These are phyloP conservation scores for Penicillium soppii DNA, from an alignment of 495 filamentous ascomycete genomes.

Conservation along the genomic window DNA sequence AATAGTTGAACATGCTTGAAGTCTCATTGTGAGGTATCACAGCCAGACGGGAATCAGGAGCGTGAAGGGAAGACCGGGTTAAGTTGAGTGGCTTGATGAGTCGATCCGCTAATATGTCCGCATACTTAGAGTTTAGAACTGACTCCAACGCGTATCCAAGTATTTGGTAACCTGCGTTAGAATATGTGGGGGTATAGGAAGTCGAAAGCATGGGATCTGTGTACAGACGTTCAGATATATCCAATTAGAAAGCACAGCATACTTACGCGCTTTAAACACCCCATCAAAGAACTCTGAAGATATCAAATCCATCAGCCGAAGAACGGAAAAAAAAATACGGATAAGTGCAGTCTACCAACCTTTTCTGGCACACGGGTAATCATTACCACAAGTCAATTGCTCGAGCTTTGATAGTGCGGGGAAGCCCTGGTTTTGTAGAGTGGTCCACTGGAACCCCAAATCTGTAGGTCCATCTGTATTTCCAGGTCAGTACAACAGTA, in stretches of 20 bases:
- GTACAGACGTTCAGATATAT: conserved; percentile 4
- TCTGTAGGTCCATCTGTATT: conserved; percentile 22
- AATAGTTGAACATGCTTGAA: conserved; percentile 32
- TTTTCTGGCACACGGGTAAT: conserved; percentile 18
- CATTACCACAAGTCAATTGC: conserved; percentile 20
- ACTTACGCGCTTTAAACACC: conserved; percentile 23
- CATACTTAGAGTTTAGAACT: conserved; percentile 6
- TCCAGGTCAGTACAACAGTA: background rate
- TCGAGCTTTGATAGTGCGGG: conserved; percentile 24
- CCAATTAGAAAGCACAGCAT: background rate
- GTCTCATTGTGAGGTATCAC: conserved; percentile 40
- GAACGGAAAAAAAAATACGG: background rate
- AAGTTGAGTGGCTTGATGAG: conserved; percentile 42
- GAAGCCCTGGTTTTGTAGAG: conserved; percentile 30
- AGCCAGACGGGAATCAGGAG: conserved; percentile 23
- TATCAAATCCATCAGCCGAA: background rate
- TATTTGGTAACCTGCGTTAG: conserved; percentile 58
- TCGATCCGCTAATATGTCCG: conserved; percentile 14
- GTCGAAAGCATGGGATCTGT: conserved; percentile 49
- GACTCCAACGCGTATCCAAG: conserved; percentile 55
- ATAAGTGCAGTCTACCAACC: conserved; percentile 6
- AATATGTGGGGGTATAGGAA: conserved; percentile 54
- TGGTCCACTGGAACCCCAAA: conserved; percentile 10
- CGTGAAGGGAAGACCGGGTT: conserved; percentile 30
- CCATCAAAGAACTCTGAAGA: conserved; percentile 53